Conservation (phyloP, 176 grass and related monocot species). For the Miscanthus lutarioriparius region DNA sequence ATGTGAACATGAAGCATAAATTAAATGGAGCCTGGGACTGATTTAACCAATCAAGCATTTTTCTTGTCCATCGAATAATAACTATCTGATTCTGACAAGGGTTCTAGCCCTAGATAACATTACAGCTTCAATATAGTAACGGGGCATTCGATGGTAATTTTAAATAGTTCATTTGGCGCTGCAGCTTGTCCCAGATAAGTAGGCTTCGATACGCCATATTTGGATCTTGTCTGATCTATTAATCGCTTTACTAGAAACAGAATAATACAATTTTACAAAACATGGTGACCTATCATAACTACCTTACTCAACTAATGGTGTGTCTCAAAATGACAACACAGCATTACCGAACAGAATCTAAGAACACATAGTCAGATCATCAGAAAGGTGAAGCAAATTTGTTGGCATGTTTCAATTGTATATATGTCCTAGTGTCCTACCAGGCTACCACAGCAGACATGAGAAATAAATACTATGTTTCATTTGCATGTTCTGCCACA, state of each 20-base stretch:
- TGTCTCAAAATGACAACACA: background rate
- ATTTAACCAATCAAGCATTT: conserved; percentile 17
- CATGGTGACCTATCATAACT: background rate
- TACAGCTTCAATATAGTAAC: background rate
- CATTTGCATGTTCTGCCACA: conserved; percentile 8
- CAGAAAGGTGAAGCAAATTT: background rate
- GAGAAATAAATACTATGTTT: background rate
- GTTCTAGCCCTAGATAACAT: background rate
- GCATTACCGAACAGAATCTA: conserved; percentile 22
- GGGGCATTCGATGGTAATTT: background rate
- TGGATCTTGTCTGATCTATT: conserved; percentile 3
- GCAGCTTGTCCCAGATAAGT: background rate
- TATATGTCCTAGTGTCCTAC: background rate
- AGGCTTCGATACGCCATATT: background rate
- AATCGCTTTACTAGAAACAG: background rate
- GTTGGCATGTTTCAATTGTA: background rate
- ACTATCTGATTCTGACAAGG: background rate
- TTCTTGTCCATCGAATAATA: conserved; percentile 28
- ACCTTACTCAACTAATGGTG: background rate
- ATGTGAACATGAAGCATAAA: conserved; percentile 7
- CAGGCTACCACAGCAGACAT: background rate
- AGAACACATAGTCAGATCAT: background rate
- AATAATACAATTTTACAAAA: conserved; percentile 11
- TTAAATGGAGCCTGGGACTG: conserved; percentile 6
- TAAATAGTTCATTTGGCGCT: background rate